Evolutionary conservation across 2,329 filamentous ascomycete genomes (phyloP).

Genomic region (Fusarium armeniacum): DNA sequence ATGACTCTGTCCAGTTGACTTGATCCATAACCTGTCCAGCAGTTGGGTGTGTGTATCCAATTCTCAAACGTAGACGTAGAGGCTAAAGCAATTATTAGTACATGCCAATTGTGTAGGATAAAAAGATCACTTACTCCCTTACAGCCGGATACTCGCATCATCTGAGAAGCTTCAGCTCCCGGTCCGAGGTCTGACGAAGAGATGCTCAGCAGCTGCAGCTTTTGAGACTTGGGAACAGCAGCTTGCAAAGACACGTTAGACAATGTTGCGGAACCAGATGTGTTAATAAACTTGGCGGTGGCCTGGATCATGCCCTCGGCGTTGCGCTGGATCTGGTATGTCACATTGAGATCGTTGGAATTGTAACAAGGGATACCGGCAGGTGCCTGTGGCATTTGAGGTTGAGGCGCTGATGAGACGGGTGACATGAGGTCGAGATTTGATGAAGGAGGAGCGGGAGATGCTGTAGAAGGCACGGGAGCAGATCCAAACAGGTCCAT

Average conservation of each 20-base stretch:
- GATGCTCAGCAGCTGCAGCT: slow-evolving; percentile 90
- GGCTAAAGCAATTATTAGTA: slow-evolving; percentile 65
- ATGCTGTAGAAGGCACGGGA: slow-evolving; percentile 55
- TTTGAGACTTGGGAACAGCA: slow-evolving; percentile 96
- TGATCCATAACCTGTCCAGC: slow-evolving; percentile 85
- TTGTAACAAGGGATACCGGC: slow-evolving; percentile 81
- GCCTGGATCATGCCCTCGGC: slow-evolving; percentile 85
- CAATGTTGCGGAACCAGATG: slow-evolving; percentile 73
- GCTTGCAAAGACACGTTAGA: slow-evolving; percentile 88
- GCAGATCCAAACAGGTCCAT: slow-evolving; percentile 85
- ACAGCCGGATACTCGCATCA: slow-evolving; percentile 87
- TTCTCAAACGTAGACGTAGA: slow-evolving; percentile 86
- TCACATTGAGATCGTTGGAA: slow-evolving; percentile 86
- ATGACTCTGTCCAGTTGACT: slow-evolving; percentile 92
- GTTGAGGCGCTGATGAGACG: slow-evolving; percentile 59
- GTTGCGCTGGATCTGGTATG: slow-evolving; percentile 86
- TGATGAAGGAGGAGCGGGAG: slow-evolving; percentile 58
- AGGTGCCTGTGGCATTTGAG: slow-evolving; percentile 58
- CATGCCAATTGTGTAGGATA: neutral
- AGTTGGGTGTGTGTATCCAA: slow-evolving; percentile 81
- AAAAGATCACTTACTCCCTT: slow-evolving; percentile 82
- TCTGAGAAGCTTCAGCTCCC: slow-evolving; percentile 87
- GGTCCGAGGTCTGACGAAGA: slow-evolving; percentile 82
- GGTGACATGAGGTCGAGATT: slow-evolving; percentile 65
- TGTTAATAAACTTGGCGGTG: slow-evolving; percentile 86